Percentiles rank a stretch among this genome's conserved stretches.
Conservation (phyloP, 345 rosid genomes). For the Melastoma malabathricum region DNA sequence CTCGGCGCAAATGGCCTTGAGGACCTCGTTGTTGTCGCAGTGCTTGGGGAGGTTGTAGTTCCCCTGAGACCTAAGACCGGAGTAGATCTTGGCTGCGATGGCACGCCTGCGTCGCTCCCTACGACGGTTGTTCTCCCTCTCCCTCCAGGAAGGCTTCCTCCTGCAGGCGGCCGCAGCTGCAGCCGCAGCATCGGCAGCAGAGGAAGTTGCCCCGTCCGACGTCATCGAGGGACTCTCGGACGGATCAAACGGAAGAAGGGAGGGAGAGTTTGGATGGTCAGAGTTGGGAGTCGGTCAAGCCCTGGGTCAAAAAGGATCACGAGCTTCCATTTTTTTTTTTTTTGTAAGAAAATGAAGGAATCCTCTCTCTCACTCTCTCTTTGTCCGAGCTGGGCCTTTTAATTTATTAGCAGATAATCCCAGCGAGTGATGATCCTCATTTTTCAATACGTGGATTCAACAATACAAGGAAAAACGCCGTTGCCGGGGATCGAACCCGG, state of each 20-base stretch:
- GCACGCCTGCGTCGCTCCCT: conserved; percentile 92
- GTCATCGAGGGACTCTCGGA: conserved; percentile 28
- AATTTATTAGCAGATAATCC: too few species aligned
- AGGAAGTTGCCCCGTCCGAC: conserved; percentile 90
- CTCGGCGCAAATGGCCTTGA: conserved; percentile 85
- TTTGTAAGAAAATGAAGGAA: too few species aligned
- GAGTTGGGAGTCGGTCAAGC: too few species aligned
- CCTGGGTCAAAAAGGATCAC: too few species aligned
- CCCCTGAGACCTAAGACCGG: conserved; percentile 88
- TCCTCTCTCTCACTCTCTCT: too few species aligned
- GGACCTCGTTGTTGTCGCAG: conserved; percentile 89
- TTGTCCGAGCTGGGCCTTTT: too few species aligned
- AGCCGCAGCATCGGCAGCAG: conserved; percentile 2
- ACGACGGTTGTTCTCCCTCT: conserved; percentile 92
- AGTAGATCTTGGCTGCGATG: conserved; percentile 71
- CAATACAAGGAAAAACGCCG: conserved; percentile 48
- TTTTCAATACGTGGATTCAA: too few species aligned
- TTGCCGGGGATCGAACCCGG: conserved; percentile 98
- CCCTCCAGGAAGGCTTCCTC: conserved; percentile 97
- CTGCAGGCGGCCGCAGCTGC: conserved; percentile 21
- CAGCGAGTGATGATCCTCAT: too few species aligned
- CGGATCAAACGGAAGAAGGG: too few species aligned
- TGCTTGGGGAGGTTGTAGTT: conserved; percentile 79
- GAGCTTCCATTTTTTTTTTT: too few species aligned
- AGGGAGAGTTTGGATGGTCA: too few species aligned